Base-by-base conservation (phyloP, 164 flowering plant genomes). In the Berberis vulgaris region DNA sequence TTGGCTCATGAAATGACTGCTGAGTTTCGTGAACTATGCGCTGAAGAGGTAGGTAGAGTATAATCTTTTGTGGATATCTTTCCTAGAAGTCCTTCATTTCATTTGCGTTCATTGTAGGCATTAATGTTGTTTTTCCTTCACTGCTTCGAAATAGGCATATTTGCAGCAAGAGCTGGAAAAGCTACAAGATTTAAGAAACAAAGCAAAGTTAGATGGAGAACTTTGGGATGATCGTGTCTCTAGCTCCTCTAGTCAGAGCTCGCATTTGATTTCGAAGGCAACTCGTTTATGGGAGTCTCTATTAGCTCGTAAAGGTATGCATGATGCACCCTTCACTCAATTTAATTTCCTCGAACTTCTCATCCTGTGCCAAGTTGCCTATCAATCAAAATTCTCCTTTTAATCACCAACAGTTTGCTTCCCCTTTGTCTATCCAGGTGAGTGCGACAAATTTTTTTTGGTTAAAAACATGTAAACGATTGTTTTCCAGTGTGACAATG, bases 1-100 rank as follows among this genome's bases (percentile, higher is more conserved):
- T 26, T 26, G 78, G 99, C 99, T 76, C 99, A 95, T 79, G 99
- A 95, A 72, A 91, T 91, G 91, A 91, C 99, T 61, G 92, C 97
- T 67, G 99, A 91, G 72, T 95, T 89, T 76, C 96, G 99, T 72
- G 93, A 96, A 60, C 89, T 95, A 57, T 91, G 97, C 86, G 97
- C 97, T 61, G 99, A 95, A 79, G 99, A 91, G 97, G 99, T 95
- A 81, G 68, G 26, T 26, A 71, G 42, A 49, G 55, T 59, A 62
- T 56, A 65, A 45, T 8, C 60, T 49, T 52, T 6, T 12, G 13
- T 58, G 59, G 42, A 49, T 38, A 53, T 54, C n/a, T 41, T 53
- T 54, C 3, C 47, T 2, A 41, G 6, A 38, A 6, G 9, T 2
- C 2, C 7, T 11, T 5, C 1, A 40, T n/a, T 41, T 50, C 4